These are phyloP conservation scores for Neodidymelliopsis sp. DNA, from an alignment of 2,329 filamentous ascomycete genomes.

Conservation along the genomic window DNA sequence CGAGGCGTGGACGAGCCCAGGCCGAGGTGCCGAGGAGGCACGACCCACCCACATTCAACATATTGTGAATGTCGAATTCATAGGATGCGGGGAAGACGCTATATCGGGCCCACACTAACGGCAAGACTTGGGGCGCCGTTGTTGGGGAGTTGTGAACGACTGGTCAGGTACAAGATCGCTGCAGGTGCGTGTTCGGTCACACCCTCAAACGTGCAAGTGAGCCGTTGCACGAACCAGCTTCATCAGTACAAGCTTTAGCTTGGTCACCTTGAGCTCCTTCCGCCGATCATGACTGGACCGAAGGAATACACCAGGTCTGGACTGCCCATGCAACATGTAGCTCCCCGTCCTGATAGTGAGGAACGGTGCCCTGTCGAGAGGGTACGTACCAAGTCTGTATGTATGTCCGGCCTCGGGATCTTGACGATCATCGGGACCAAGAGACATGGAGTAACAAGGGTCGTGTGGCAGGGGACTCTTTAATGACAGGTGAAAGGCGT, in stretches of 20 bases:
- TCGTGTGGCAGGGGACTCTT: slow-evolving; percentile 19
- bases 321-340: slow-evolving; percentile 20
- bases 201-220: slow-evolving; percentile 21
- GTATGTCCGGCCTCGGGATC: slow-evolving; percentile 7
- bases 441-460: slow-evolving; percentile 5
- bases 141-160: slow-evolving; percentile 10
- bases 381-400: slow-evolving; percentile 14
- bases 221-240: slow-evolving; percentile 27
- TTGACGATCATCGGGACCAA: slow-evolving; percentile 7
- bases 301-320: slow-evolving; percentile 8
- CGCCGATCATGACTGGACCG: slow-evolving; percentile 23
- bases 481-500: slow-evolving; percentile 18
- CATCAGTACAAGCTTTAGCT: slow-evolving; percentile 31
- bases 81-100: slow-evolving; percentile 15
- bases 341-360: slow-evolving; percentile 9
- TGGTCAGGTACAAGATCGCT: slow-evolving; percentile 17
- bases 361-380: background rate
- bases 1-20: slow-evolving; percentile 15
- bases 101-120: slow-evolving; percentile 1
- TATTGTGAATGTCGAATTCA: slow-evolving; percentile 9
- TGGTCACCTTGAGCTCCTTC: slow-evolving; percentile 24
- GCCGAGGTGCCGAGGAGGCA: slow-evolving; percentile 20
- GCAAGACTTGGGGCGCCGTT: slow-evolving; percentile 8
- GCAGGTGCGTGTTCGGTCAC: slow-evolving; percentile 19
- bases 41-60: background rate